A percentile compares a stretch with the other conserved stretches of the same genome.
These are phyloP conservation scores for Ceratobasidium sp. DNA, from an alignment of 1,284 basidiomycete species.

Conservation along the genomic window DNA sequence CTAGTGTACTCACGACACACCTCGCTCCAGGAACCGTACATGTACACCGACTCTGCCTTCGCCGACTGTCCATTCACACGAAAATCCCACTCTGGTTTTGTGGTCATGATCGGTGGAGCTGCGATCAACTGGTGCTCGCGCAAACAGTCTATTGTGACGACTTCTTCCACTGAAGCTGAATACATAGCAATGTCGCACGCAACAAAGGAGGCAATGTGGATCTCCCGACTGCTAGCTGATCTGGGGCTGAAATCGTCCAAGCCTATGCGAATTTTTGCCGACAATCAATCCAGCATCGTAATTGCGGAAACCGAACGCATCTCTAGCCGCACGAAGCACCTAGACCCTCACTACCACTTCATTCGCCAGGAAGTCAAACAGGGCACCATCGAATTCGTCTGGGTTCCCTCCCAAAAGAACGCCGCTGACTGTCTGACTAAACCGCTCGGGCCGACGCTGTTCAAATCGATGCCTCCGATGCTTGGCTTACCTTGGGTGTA, in stretches of 20 bases:
- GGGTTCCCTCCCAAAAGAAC: conserved; percentile 42
- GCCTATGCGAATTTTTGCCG: conserved; percentile 46
- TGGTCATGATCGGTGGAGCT: conserved; percentile 53
- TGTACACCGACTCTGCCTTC: conserved; percentile 28
- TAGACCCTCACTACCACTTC: conserved; percentile 52
- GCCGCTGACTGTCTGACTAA: conserved; percentile 47
- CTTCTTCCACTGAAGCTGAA: conserved; percentile 57
- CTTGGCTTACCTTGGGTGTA: conserved; percentile 20
- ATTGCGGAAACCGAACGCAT: conserved; percentile 50
- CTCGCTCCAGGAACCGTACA: neutral
- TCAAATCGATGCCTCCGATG: conserved; percentile 3
- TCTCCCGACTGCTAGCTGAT: conserved; percentile 46
- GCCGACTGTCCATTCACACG: conserved; percentile 24
- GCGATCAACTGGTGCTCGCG: conserved; percentile 55
- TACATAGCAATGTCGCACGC: conserved; percentile 55
- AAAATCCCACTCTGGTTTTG: conserved; percentile 57
- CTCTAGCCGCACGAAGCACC: conserved; percentile 52
- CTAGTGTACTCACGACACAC: neutral
- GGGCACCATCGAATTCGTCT: neutral
- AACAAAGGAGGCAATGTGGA: conserved; percentile 52
- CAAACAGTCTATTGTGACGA: conserved; percentile 53
- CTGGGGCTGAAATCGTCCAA: neutral
- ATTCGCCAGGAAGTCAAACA: conserved; percentile 50
- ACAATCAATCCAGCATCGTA: conserved; percentile 52
- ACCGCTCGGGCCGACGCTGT: neutral